Percentiles rank a stretch among this genome's conserved stretches.
These are phyloP conservation scores for Gnaphalium uliginosum DNA, from an alignment of 129 eudicot genomes.

Conservation along the genomic window DNA sequence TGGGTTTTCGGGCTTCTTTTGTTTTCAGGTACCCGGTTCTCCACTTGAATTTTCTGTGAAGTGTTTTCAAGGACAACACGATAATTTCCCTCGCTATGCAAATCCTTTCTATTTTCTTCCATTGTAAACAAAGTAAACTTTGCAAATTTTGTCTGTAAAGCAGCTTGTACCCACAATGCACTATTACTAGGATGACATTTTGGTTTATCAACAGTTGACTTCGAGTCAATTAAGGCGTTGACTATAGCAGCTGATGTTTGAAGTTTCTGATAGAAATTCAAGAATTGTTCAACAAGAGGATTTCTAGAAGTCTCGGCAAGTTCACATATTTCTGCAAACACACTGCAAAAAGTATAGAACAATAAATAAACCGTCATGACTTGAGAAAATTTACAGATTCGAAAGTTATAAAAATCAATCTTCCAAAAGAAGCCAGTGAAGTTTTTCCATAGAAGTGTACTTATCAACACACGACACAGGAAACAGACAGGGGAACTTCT, in stretches of 20 bases:
- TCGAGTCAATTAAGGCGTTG: slow-evolving; percentile 36
- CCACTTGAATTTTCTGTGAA: slow-evolving; percentile 35
- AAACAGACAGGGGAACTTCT: slow-evolving; percentile 11
- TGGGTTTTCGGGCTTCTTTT: slow-evolving; percentile 48
- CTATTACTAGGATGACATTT: slow-evolving; percentile 39
- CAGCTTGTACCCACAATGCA: slow-evolving; percentile 74
- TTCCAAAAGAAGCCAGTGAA: neutral
- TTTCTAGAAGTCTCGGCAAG: slow-evolving; percentile 44
- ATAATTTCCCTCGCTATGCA: slow-evolving; percentile 37
- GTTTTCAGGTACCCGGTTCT: slow-evolving; percentile 41
- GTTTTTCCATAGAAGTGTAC: neutral
- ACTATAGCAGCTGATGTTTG: slow-evolving; percentile 42
- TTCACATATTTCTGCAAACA: slow-evolving; percentile 67
- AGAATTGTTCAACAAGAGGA: slow-evolving; percentile 59
- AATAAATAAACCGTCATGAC: neutral
- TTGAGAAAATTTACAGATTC: neutral
- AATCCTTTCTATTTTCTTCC: slow-evolving; percentile 36
- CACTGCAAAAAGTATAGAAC: slow-evolving; percentile 33
- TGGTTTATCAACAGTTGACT: slow-evolving; percentile 23
- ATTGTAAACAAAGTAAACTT: slow-evolving; percentile 48
- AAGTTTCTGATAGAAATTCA: slow-evolving; percentile 54
- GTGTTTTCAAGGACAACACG: slow-evolving; percentile 49
- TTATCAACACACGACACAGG: neutral
- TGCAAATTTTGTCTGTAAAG: slow-evolving; percentile 62
- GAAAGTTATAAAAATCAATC: neutral